Evolutionary conservation across 257 asterid species (phyloP), one percentile per base, ranked within the genome.

Genomic region (Penstemon newberryi): DNA sequence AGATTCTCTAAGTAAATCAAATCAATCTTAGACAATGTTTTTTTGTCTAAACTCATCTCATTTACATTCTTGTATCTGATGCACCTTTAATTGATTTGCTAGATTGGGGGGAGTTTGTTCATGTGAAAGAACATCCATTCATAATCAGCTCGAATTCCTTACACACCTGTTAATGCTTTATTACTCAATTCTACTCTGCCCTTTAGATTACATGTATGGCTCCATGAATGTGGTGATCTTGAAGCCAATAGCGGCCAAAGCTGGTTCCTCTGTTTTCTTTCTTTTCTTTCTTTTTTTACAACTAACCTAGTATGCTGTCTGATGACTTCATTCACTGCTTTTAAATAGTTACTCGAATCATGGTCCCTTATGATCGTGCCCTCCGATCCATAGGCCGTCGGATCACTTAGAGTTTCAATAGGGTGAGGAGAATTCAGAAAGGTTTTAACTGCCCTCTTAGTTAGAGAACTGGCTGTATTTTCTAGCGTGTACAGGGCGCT

Each of bases 351-450:
- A 84, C 89, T 86, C 6, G 96, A 86, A 53, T 92, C 92, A 44
- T 92, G 98, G 83, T 92, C 96, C 83, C 98, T 73, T 0, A 87
- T 50, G 73, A 89, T 92, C 25, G 90, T 85, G 7, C 96, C 98
- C 63, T 86, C 87, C 0, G 92, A 86, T 7, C 96, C 96, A 40
- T 92, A 92, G 0, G 98, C 96, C 18, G 84, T 73, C 3, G 95
- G 95, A 49, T 86, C 89, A 55, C 96, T 84, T 5, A 92, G 83
- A n/a, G 91, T 92, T 65, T 89, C 96, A 0, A 89, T 65, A 0
- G 98, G 98, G 50, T 92, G 98, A 36, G 98, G 98, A 39, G 91
- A 74, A 63, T 92, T 92, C 6, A 92, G 77, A 74, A 91, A 91
- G 18, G 84, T 86, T 66, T 80, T 70, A 12, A 88, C 19, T 42